Base-by-base conservation (phyloP, 2,329 filamentous ascomycete genomes). In the Xylariaceae sp. region DNA sequence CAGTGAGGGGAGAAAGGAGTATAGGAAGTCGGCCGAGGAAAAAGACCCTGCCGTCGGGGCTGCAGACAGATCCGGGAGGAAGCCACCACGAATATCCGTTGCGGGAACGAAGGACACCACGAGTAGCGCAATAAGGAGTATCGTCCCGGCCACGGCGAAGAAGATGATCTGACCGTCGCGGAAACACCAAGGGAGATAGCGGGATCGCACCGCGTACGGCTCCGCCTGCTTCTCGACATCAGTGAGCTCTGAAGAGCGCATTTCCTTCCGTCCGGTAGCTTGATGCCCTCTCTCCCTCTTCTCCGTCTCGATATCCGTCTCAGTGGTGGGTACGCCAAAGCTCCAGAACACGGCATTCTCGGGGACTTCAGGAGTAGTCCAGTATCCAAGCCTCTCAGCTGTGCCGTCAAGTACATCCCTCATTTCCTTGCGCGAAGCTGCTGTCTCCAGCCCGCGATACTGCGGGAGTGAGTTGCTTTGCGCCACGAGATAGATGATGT, bases 11-110 rank as follows among this genome's bases (percentile, higher is more conserved):
- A 91, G 48, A 67, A 91, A 90, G 53, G 81, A 83, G 73, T 90
- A 96, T 44, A 96, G 71, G 70, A 96, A 96, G 68, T 96, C 90
- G 44, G 90, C 89, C 0, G 88, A 75, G 1, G 89, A 95, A 68
- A 95, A 96, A 15, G 86, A 88, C 22, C 73, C 74, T 0, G 69
- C 61, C 3, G 78, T 72, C 1, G 89, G 82, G 2, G 75, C 72
- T 0, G 85, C 82, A 10, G 75, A 71, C 1, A 96, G 72, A 6
- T 77, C 72, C 2, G 91, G 90, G 6, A 77, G 67, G 66, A 95
- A 96, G 9, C 90, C 91, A 7, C 75, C 66, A 35, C 78, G 71
- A 30, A 95, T 75, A 11, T 80, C 78, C 9, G 80, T 83, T 6
- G 77, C 73, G 36, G 86, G 83, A 52, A 91, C 74, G 67, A 95